Percentiles rank a stretch among this genome's conserved stretches.
Conservation (phyloP, 495 filamentous ascomycete species). For the Penicillium canariense region DNA sequence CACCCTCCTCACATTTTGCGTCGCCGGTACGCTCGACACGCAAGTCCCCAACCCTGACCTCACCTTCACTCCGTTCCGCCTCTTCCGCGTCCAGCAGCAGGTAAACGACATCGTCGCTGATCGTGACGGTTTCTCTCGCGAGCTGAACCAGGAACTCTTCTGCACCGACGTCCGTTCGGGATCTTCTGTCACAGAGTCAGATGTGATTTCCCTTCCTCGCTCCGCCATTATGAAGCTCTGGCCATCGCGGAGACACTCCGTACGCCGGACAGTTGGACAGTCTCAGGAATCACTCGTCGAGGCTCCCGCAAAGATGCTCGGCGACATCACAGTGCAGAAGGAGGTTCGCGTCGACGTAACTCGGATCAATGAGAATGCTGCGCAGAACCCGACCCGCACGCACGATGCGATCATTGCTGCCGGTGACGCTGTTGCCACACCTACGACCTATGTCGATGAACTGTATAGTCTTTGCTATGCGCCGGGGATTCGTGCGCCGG, state of each 20-base stretch:
- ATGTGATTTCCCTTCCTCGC: slow-evolving; percentile 24
- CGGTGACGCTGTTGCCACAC: slow-evolving; percentile 25
- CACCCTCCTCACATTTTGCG: slow-evolving; percentile 53
- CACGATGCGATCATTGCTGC: slow-evolving; percentile 35
- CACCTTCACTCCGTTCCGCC: slow-evolving; percentile 50
- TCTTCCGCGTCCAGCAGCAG: slow-evolving; percentile 58
- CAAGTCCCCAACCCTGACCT: slow-evolving; percentile 37
- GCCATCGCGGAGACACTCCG: slow-evolving; percentile 25
- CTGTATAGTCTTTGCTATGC: slow-evolving; percentile 44
- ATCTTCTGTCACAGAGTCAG: slow-evolving; percentile 27
- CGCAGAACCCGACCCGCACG: slow-evolving; percentile 17
- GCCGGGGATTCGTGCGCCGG: slow-evolving; percentile 32
- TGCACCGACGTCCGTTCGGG: slow-evolving; percentile 30
- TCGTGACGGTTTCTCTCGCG: slow-evolving; percentile 49
- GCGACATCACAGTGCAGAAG: slow-evolving; percentile 54
- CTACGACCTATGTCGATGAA: slow-evolving; percentile 42
- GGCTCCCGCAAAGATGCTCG: slow-evolving; percentile 23
- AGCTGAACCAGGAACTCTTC: slow-evolving; percentile 34
- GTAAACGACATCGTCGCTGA: slow-evolving; percentile 49
- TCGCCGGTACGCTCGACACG: slow-evolving; percentile 52
- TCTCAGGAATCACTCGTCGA: slow-evolving; percentile 36
- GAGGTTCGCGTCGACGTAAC: slow-evolving; percentile 53
- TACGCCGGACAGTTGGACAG: background rate
- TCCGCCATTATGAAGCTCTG: slow-evolving; percentile 33
- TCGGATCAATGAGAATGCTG: slow-evolving; percentile 29